Evolutionary conservation across 257 asterid genomes (phyloP).

Genomic region (Lithospermum erythrorhizon): DNA sequence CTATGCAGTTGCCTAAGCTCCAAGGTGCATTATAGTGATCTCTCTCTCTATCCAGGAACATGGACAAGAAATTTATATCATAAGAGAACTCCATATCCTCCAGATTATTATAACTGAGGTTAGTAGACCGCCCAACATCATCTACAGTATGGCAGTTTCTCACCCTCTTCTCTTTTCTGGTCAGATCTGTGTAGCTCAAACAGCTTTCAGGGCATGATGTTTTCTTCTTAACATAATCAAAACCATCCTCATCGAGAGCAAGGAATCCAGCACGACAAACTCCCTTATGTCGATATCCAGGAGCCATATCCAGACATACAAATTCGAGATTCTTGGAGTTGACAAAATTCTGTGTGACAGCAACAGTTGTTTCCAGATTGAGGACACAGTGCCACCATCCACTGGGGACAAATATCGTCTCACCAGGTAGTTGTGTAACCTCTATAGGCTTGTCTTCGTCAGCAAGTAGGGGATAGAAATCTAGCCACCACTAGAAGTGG

Average conservation of each 20-base stretch:
- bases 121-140: slow-evolving; percentile 23
- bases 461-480: slow-evolving; percentile 84
- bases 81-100: slow-evolving; percentile 50
- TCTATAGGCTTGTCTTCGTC: slow-evolving; percentile 88
- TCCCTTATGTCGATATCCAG: slow-evolving; percentile 94
- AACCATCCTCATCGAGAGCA: slow-evolving; percentile 59
- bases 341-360: slow-evolving; percentile 90
- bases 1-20: slow-evolving; percentile 82
- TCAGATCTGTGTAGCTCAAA: slow-evolving; percentile 31
- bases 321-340: slow-evolving; percentile 78
- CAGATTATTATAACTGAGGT: slow-evolving; percentile 15
- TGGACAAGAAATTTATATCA: slow-evolving; percentile 63
- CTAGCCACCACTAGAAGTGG: slow-evolving; percentile 91
- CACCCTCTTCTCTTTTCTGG: slow-evolving; percentile 68
- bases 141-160: slow-evolving; percentile 26
- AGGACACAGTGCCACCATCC: slow-evolving; percentile 99
- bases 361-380: slow-evolving; percentile 82
- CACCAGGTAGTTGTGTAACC: slow-evolving; percentile 96
- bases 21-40: slow-evolving; percentile 78
- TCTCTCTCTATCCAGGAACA: slow-evolving; percentile 66
- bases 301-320: slow-evolving; percentile 95
- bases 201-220: slow-evolving; percentile 19
- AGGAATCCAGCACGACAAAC: slow-evolving; percentile 89
- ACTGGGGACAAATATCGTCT: slow-evolving; percentile 92
- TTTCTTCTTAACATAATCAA: slow-evolving; percentile 32